Percentiles rank a stretch among this genome's conserved stretches.
Evolutionary conservation across 345 rosid genomes (phyloP).

Genomic region (Gossypium longicalyx): DNA sequence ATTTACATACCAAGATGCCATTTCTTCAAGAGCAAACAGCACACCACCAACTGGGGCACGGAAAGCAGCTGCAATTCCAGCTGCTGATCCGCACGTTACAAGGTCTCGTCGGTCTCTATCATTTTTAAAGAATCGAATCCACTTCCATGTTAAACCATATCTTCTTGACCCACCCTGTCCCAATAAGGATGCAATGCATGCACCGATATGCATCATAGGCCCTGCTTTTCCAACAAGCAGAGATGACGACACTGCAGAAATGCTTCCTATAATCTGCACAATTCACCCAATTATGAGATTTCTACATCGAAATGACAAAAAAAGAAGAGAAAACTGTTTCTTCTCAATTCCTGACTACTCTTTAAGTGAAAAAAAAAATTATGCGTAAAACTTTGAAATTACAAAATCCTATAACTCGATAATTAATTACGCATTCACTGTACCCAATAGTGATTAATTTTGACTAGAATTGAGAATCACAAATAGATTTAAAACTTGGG

Average conservation of each 20-base stretch:
- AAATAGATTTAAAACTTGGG: background rate
- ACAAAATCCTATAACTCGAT: background rate
- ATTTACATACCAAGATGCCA: conserved; percentile 80
- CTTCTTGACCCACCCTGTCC: conserved; percentile 92
- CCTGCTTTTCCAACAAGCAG: conserved; percentile 96
- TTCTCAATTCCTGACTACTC: background rate
- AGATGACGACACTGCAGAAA: conserved; percentile 80
- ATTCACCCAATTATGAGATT: conserved; percentile 11
- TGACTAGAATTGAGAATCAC: background rate
- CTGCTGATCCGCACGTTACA: conserved; percentile 92
- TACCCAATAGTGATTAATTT: background rate
- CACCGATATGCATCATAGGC: conserved; percentile 94
- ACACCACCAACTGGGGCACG: conserved; percentile 95
- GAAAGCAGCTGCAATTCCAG: conserved; percentile 91
- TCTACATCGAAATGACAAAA: background rate
- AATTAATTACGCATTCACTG: background rate
- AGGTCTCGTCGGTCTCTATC: conserved; percentile 90
- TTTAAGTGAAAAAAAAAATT: background rate
- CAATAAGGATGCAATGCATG: conserved; percentile 82
- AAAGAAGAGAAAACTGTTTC: background rate
- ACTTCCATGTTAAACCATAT: conserved; percentile 71
- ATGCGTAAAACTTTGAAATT: background rate
- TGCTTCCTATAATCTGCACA: conserved; percentile 73
- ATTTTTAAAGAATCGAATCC: conserved; percentile 74
- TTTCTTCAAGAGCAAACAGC: conserved; percentile 87